A percentile compares a stretch with the other conserved stretches of the same genome.
Conservation (phyloP, 139 green algal genomes). For the Auxenochlorella protothecoides region DNA sequence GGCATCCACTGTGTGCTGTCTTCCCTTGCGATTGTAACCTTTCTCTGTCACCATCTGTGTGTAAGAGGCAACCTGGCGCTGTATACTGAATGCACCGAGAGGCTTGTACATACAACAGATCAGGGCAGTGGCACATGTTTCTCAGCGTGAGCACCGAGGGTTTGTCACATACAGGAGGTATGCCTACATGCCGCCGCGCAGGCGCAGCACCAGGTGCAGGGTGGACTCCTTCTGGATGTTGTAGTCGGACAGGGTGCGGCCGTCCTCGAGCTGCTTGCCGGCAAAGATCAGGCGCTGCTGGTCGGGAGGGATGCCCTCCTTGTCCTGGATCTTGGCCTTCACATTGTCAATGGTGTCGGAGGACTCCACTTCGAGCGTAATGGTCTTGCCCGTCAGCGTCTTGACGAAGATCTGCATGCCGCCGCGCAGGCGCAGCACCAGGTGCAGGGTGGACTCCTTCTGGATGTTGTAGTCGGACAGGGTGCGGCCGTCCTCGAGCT, state of each 20-base stretch:
- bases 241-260: constrained; percentile 91
- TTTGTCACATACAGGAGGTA: too few species aligned
- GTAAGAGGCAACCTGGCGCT: too few species aligned
- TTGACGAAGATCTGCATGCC: constrained; percentile 92
- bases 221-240: constrained; percentile 96
- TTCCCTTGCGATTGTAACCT: too few species aligned
- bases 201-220: constrained; percentile 32
- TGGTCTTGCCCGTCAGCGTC: constrained; percentile 90
- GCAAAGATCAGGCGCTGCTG: constrained; percentile 96
- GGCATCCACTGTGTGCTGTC: too few species aligned
- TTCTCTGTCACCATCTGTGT: too few species aligned
- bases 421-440: constrained; percentile 93
- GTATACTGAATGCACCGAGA: too few species aligned
- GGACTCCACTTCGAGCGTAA: constrained; percentile 82
- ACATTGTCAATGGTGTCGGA: constrained; percentile 83
- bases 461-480: constrained; percentile 96
- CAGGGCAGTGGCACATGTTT: too few species aligned
- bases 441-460: constrained; percentile 95
- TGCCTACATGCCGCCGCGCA: constrained; percentile 12
- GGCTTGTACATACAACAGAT: too few species aligned
- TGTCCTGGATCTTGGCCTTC: constrained; percentile 93
- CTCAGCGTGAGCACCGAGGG: too few species aligned
- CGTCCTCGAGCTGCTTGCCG: constrained; percentile 95
- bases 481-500: constrained; percentile 94
- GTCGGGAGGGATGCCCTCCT: constrained; percentile 87